Percentiles rank a stretch among this genome's conserved stretches.
These are phyloP conservation scores for Debaryomyces coudertii DNA, from an alignment of 1,139 yeast genomes.

Conservation along the genomic window DNA sequence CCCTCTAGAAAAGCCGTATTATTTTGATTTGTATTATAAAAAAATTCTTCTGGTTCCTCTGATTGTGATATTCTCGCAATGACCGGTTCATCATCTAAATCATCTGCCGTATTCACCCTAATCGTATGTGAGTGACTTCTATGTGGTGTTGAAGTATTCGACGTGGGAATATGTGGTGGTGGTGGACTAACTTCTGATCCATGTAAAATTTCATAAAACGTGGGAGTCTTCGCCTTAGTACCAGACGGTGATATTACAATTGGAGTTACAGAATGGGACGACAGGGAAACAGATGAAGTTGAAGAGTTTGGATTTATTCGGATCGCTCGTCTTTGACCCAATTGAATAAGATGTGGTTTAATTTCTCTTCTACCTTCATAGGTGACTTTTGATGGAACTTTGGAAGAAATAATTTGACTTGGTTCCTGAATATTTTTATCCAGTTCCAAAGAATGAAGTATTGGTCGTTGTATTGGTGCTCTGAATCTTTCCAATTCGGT, in stretches of 20 bases:
- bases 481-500: neutral
- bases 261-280: neutral
- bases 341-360: neutral
- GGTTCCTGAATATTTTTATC: neutral
- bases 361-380: neutral
- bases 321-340: constrained; percentile 3
- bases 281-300: neutral
- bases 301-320: constrained; percentile 9
- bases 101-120: constrained; percentile 1
- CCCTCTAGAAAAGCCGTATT: neutral
- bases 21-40: neutral
- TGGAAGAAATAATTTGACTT: neutral
- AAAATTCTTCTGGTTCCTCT: neutral
- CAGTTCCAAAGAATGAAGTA: neutral
- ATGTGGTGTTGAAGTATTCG: constrained; percentile 1
- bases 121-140: neutral
- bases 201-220: constrained; percentile 1
- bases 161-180: neutral
- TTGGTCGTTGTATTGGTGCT: neutral
- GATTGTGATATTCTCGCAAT: neutral
- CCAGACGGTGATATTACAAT: neutral
- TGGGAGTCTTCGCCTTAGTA: neutral
- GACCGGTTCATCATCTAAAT: neutral
- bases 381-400: neutral
- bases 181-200: neutral